phyloP scores from a whole-genome alignment of 2,329 filamentous ascomycete genomes.

The Fusarium drepaniforme region DNA sequence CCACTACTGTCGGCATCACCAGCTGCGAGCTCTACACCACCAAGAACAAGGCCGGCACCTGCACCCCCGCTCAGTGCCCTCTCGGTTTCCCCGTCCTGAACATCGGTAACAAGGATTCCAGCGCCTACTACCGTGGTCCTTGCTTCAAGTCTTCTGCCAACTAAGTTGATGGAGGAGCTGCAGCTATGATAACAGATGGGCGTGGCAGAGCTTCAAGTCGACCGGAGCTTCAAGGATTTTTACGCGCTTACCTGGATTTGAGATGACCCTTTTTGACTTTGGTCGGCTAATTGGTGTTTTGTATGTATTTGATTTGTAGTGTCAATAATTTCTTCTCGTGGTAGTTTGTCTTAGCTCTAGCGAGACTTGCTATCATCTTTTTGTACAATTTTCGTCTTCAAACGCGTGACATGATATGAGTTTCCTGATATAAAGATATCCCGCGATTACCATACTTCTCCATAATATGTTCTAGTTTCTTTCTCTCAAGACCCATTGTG shows the following conservation, averaged over 20 bases:
- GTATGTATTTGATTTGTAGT: background rate
- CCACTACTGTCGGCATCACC: background rate
- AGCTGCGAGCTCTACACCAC: background rate
- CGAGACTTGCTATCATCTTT: background rate
- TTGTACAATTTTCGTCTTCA: background rate
- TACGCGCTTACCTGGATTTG: background rate
- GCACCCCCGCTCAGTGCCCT: background rate
- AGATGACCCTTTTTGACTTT: background rate
- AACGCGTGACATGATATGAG: background rate
- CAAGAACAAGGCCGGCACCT: background rate
- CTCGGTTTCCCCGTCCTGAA: background rate
- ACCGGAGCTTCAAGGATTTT: background rate
- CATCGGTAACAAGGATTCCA: background rate
- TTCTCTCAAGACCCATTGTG: background rate
- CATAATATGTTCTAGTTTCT: background rate
- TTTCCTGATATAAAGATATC: background rate
- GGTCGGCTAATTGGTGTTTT: background rate
- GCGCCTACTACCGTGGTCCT: background rate
- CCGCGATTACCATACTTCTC: background rate
- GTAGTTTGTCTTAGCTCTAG: background rate
- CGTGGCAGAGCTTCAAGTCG: background rate
- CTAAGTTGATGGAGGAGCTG: background rate
- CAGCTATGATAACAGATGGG: background rate
- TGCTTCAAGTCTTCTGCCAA: background rate
- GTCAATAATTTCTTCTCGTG: background rate